phyloP scores from a whole-genome alignment of 1,284 basidiomycete species.

The Rhodotorula glutinis region DNA sequence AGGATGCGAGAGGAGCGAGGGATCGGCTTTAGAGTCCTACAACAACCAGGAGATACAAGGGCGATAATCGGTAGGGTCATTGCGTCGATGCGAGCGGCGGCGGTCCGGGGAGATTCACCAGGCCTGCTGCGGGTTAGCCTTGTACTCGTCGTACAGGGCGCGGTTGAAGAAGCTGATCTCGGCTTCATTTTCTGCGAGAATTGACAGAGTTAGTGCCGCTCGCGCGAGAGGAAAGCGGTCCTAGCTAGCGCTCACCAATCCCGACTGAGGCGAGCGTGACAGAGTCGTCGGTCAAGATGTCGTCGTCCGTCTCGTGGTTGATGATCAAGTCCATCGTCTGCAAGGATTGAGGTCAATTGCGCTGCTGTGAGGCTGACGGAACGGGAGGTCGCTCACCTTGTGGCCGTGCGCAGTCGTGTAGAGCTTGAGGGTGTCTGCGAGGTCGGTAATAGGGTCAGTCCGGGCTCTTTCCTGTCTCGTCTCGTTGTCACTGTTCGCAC shows the following conservation, averaged over 20 bases:
- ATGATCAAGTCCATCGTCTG: conserved; percentile 93
- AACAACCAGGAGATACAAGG: conserved; percentile 2
- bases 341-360: too few species aligned
- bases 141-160: conserved; percentile 72
- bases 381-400: too few species aligned
- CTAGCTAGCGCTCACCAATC: conserved; percentile 60
- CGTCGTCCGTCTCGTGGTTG: conserved; percentile 81
- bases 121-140: conserved; percentile 63
- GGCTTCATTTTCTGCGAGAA: conserved; percentile 78
- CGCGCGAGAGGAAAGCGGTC: not conserved
- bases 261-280: conserved; percentile 65
- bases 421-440: conserved; percentile 78
- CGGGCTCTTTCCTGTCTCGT: fast-evolving
- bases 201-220: conserved; percentile 47
- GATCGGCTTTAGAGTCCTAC: not conserved
- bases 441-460: not conserved
- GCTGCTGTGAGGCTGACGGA: too few species aligned
- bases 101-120: conserved; percentile 22
- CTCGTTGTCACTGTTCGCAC: conserved; percentile 50
- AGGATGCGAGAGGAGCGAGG: not conserved
- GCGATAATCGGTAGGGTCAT: not conserved
- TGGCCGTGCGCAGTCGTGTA: conserved; percentile 92
- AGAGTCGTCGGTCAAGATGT: conserved; percentile 73
- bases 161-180: conserved; percentile 87
- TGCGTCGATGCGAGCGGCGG: too few species aligned